Evolutionary conservation across 768 basidiomycete species (phyloP).

Genomic region (Kwoniella shandongensis): DNA sequence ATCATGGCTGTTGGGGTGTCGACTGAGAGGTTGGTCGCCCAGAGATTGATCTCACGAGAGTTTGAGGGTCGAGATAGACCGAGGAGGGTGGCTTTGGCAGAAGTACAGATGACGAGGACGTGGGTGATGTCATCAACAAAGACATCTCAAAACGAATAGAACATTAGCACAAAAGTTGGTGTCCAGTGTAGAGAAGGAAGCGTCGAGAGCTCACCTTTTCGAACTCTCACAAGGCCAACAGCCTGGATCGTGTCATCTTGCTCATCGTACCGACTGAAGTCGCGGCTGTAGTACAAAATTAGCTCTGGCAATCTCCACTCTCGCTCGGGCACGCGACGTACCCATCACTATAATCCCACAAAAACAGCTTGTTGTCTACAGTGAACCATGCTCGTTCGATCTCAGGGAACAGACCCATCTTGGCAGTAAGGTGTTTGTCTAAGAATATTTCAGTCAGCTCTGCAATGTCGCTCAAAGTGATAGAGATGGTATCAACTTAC

Average conservation of each 20-base stretch:
- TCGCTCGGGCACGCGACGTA: conserved; percentile 50
- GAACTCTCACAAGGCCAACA: conserved; percentile 80
- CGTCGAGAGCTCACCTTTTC: conserved; percentile 30
- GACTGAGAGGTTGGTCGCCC: conserved; percentile 76
- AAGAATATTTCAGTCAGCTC: neutral
- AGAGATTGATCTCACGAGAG: conserved; percentile 76
- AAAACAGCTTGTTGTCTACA: conserved; percentile 86
- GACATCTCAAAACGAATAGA: conserved; percentile 55
- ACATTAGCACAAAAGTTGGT: neutral
- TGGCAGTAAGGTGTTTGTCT: conserved; percentile 45
- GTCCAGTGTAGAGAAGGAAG: neutral
- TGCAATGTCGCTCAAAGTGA: neutral
- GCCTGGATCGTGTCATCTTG: conserved; percentile 85
- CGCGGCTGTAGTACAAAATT: conserved; percentile 61
- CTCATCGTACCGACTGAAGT: conserved; percentile 87
- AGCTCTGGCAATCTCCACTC: neutral
- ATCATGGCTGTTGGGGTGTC: conserved; percentile 67
- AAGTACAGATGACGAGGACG: conserved; percentile 86
- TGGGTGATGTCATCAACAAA: conserved; percentile 91
- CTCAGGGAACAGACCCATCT: conserved; percentile 83
- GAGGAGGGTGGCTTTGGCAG: conserved; percentile 75
- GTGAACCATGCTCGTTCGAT: conserved; percentile 95
- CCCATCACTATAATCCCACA: conserved; percentile 98
- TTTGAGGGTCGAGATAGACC: conserved; percentile 65
- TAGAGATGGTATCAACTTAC: conserved; percentile 18